These are phyloP conservation scores for Parmelia sp. DNA, from an alignment of 495 filamentous ascomycete species.

Conservation along the genomic window DNA sequence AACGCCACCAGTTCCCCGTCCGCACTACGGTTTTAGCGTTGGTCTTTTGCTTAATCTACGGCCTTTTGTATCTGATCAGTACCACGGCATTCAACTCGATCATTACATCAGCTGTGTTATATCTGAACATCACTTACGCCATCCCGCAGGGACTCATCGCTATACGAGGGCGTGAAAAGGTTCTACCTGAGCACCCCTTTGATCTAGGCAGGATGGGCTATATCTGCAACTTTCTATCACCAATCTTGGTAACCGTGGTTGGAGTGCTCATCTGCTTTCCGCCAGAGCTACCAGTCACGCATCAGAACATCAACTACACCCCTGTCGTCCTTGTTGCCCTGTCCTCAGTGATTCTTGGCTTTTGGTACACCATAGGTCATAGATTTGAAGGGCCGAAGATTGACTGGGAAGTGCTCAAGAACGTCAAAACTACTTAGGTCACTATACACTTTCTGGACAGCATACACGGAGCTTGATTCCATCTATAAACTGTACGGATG, in stretches of 20 bases:
- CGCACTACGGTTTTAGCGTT: constrained; percentile 28
- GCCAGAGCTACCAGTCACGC: constrained; percentile 24
- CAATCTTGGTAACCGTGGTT: constrained; percentile 29
- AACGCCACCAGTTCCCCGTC: constrained; percentile 25
- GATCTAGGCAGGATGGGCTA: constrained; percentile 29
- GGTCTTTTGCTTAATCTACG: constrained; percentile 31
- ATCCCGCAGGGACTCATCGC: constrained; percentile 33
- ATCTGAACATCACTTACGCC: constrained; percentile 33
- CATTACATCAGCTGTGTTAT: constrained; percentile 33
- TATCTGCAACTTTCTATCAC: constrained; percentile 31
- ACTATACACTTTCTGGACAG: background rate
- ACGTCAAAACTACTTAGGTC: constrained; percentile 25
- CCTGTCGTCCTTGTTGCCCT: constrained; percentile 28
- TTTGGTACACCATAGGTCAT: constrained; percentile 26
- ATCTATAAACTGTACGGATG: background rate
- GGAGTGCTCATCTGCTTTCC: constrained; percentile 33
- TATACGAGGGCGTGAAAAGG: constrained; percentile 27
- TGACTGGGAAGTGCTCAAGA: constrained; percentile 24
- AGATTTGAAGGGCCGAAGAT: constrained; percentile 30
- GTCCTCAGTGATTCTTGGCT: constrained; percentile 22
- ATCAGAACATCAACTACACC: constrained; percentile 31
- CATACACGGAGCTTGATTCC: background rate
- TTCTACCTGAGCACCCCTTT: constrained; percentile 28
- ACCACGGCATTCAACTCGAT: constrained; percentile 39
- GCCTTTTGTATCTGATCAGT: constrained; percentile 35